phyloP scores from a whole-genome alignment of 257 asterid genomes.

The Primulina eburnea region DNA sequence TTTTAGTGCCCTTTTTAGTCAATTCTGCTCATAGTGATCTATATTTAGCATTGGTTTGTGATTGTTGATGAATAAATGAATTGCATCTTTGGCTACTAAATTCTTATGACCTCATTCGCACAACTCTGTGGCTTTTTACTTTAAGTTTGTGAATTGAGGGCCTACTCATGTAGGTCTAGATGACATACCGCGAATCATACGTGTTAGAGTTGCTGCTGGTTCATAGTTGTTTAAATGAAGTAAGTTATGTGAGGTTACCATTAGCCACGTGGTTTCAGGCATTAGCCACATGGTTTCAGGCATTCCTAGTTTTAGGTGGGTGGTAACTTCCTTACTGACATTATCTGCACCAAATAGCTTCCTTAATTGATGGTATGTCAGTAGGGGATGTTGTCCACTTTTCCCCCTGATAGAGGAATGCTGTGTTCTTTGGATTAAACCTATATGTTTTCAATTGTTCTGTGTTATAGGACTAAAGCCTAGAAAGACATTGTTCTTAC shows the following conservation, averaged over 20 bases:
- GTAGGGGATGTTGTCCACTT: background rate
- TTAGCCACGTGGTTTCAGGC: background rate
- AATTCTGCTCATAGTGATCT: background rate
- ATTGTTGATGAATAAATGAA: background rate
- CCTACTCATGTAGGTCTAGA: conserved; percentile 1
- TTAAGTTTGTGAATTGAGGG: background rate
- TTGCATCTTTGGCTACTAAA: background rate
- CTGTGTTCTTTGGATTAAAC: background rate
- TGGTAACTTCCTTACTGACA: background rate
- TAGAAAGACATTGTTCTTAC: background rate
- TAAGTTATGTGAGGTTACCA: background rate
- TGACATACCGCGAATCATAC: background rate
- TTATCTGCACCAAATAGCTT: background rate
- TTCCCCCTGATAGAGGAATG: background rate
- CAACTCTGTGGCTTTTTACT: background rate
- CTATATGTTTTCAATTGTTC: background rate
- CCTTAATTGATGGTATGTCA: background rate
- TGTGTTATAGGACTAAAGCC: background rate
- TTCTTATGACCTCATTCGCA: background rate
- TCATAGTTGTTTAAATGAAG: conserved; percentile 5
- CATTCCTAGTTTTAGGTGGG: conserved; percentile 4
- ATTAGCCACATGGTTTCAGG: background rate
- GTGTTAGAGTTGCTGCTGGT: background rate
- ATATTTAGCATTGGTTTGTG: background rate
- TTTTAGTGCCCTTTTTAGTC: background rate